Base-by-base conservation (phyloP, 352 stramenopile genomes). In the Blastocystis sp. region DNA sequence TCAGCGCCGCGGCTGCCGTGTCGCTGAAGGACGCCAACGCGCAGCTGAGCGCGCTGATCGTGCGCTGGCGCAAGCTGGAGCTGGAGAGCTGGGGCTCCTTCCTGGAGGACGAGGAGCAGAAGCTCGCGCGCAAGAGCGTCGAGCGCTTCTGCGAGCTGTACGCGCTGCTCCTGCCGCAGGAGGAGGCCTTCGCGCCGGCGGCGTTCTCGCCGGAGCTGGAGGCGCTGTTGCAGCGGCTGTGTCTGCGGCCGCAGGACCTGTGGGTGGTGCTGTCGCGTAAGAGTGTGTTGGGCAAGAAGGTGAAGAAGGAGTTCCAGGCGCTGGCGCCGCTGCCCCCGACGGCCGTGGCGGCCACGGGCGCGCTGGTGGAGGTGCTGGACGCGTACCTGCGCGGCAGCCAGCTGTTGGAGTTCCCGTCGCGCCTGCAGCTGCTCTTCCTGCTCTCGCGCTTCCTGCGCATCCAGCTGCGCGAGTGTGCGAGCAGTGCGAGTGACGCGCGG, bases 21-120 rank as follows among this genome's bases (percentile, higher is more conserved):
- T 94, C 94, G 66, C 93, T 99, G 28, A 93, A 94, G 3, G 92
- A 93, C 24, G 92, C 98, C 87, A 92, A 99, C 3, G 82, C 90
- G 48, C 91, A 94, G 62, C 92, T 99, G 2, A 97, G 94, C 43
- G 91, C 91, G 7, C 91, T 99, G 17, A 96, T 99, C 14, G 95
- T 95, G 43, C 92, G 94, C 19, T 99, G 97, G 97, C 93, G 97
- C 76, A 98, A 98, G 78, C 91, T 99, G 4, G 97, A 99, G 90
- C 91, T 99, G 28, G 94, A 98, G 76, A 98, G 94, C 89, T 99
- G 97, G 97, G 93, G 94, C 2, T 92, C 94, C 89, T 90, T 99
- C 43, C 91, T 99, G 38, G 74, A 84, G 10, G 6, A 95, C 69
- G 93, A 95, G 42, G 94, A 93, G 21, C 92, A 95, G 89, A 88